These are phyloP conservation scores for Penicillium crystallinum DNA, from an alignment of 495 filamentous ascomycete species.

Conservation along the genomic window DNA sequence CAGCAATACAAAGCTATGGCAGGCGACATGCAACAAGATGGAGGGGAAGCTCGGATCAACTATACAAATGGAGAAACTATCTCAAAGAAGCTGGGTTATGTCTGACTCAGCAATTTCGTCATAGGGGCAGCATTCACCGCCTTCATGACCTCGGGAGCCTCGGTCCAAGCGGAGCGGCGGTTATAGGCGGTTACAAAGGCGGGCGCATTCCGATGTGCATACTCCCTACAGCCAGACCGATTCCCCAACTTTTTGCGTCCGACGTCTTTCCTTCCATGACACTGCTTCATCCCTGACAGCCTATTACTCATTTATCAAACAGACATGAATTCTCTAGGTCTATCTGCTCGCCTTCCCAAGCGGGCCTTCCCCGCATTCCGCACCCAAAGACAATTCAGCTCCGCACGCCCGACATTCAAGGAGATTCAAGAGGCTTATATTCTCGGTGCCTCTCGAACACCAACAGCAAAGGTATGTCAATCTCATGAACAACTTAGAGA, in stretches of 20 bases:
- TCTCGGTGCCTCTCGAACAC: slow-evolving; percentile 78
- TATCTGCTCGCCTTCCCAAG: slow-evolving; percentile 28
- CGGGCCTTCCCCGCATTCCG: slow-evolving; percentile 40
- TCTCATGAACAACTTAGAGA: not conserved
- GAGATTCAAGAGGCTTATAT: slow-evolving; percentile 90
- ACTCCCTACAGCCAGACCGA: slow-evolving; percentile 1
- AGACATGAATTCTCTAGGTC: slow-evolving; percentile 24
- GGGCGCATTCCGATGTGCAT: slow-evolving; percentile 1
- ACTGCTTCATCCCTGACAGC: not conserved
- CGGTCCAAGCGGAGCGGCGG: slow-evolving; percentile 28
- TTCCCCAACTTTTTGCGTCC: not conserved
- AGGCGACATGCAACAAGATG: slow-evolving; percentile 1
- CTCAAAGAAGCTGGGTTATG: not conserved
- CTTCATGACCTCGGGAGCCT: slow-evolving; percentile 25
- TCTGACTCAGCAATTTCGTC: slow-evolving; percentile 10
- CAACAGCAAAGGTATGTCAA: slow-evolving; percentile 68
- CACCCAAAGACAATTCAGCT: slow-evolving; percentile 61
- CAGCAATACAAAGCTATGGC: slow-evolving; percentile 8
- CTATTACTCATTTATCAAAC: not conserved
- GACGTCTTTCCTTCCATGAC: not conserved
- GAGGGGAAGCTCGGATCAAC: slow-evolving; percentile 19
- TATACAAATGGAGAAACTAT: slow-evolving; percentile 20
- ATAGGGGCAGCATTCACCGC: slow-evolving; percentile 13
- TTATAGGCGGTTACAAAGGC: slow-evolving; percentile 22
- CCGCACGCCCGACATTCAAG: slow-evolving; percentile 50